phyloP scores from a whole-genome alignment of 2,329 filamentous ascomycete genomes.

The Immersiporthe knoxdaviesiana region DNA sequence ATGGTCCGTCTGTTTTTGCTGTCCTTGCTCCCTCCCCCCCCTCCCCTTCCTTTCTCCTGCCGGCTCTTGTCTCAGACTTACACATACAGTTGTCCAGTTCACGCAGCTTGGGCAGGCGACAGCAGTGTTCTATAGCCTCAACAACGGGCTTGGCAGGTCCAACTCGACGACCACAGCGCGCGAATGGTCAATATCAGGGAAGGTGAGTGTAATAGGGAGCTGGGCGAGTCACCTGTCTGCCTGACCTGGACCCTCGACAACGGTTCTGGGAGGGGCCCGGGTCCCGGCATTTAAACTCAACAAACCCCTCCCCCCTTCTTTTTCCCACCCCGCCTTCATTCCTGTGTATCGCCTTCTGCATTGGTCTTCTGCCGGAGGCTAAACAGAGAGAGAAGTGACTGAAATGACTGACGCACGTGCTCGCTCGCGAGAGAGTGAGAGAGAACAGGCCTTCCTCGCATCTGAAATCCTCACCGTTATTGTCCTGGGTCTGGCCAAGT shows the following conservation, averaged over 20 bases:
- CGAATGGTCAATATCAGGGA: neutral
- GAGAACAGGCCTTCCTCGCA: conserved; percentile 15
- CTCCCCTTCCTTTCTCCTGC: neutral
- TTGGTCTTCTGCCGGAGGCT: neutral
- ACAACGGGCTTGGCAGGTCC: conserved; percentile 13
- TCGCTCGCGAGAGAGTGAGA: neutral
- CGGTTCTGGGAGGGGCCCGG: too few species aligned
- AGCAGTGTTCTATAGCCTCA: conserved; percentile 3
- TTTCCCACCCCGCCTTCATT: too few species aligned
- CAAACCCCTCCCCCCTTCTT: too few species aligned
- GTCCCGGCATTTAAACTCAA: neutral
- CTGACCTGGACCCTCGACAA: neutral
- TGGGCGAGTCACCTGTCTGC: neutral
- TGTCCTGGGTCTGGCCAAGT: conserved; percentile 15
- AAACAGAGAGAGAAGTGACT: neutral
- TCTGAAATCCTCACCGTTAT: conserved; percentile 3
- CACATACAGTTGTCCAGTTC: neutral
- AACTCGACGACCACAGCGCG: conserved; percentile 5
- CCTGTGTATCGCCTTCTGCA: neutral
- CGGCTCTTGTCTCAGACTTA: neutral
- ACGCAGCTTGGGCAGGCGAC: conserved; percentile 5
- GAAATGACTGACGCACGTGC: neutral
- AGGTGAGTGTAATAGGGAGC: conserved; percentile 5
- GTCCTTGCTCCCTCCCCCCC: neutral
- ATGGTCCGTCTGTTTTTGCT: conserved; percentile 18